Evolutionary conservation across 495 filamentous ascomycete species (phyloP).

Genomic region (Amphirosellinia nigrospora): DNA sequence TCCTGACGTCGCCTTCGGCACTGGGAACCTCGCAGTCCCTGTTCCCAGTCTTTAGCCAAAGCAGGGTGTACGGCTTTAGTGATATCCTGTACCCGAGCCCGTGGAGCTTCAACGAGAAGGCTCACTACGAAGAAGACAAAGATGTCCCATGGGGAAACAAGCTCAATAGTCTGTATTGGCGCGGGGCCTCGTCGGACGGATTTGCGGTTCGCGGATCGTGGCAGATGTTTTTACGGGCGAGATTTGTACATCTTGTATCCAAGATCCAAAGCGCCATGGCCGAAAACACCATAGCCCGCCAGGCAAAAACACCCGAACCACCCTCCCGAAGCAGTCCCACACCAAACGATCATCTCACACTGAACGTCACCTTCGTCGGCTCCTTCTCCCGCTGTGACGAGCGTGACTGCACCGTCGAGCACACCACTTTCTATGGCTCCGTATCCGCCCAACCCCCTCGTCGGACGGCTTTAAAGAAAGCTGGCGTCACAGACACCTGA

Average conservation of each 20-base stretch:
- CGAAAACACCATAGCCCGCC: conserved; percentile 25
- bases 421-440: conserved; percentile 57
- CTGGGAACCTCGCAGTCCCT: conserved; percentile 67
- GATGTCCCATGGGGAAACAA: conserved; percentile 60
- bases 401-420: conserved; percentile 48
- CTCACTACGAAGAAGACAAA: conserved; percentile 58
- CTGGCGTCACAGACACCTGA: conserved; percentile 62
- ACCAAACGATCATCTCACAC: conserved; percentile 19
- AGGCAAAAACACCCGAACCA: not conserved
- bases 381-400: conserved; percentile 57
- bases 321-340: not conserved
- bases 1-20: conserved; percentile 68
- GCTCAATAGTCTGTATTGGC: conserved; percentile 65
- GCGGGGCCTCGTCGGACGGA: conserved; percentile 55
- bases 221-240: conserved; percentile 58
- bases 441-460: conserved; percentile 54
- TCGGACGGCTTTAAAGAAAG: conserved; percentile 43
- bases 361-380: conserved; percentile 46
- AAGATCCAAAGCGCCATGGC: conserved; percentile 38
- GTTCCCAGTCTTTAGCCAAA: conserved; percentile 76
- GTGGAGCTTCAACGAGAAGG: conserved; percentile 66
- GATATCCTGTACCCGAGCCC: conserved; percentile 77
- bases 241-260: conserved; percentile 67
- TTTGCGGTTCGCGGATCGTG: conserved; percentile 45
- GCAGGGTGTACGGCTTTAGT: conserved; percentile 64